Percentiles rank a stretch among this genome's conserved stretches.
Evolutionary conservation across 75 land plant species (phyloP).

Genomic region (Pinus albicaulis): DNA sequence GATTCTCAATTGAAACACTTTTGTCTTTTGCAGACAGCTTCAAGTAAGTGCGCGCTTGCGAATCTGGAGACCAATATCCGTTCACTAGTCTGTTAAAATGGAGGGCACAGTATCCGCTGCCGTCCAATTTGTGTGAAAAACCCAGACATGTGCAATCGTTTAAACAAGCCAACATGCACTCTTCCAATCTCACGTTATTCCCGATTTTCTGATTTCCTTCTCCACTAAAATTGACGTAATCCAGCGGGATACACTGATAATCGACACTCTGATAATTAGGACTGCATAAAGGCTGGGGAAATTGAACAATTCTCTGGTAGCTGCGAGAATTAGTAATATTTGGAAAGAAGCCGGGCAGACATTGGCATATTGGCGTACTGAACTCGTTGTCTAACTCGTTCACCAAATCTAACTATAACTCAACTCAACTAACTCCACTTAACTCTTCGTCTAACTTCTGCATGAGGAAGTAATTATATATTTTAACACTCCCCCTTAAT

Average conservation of each 20-base stretch:
- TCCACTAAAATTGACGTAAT: constrained; percentile 34
- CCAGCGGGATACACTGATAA: constrained; percentile 34
- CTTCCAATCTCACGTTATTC: neutral
- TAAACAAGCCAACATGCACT: constrained; percentile 23
- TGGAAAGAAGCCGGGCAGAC: constrained; percentile 30
- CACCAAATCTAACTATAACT: no score
- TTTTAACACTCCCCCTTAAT: no score
- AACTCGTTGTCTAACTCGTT: no score
- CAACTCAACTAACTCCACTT: no score
- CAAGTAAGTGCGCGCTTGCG: constrained; percentile 17
- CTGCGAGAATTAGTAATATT: no score
- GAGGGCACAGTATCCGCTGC: constrained; percentile 18
- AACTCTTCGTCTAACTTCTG: no score
- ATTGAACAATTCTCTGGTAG: neutral
- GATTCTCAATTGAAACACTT: neutral
- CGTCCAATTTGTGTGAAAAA: constrained; percentile 29
- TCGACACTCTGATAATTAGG: neutral
- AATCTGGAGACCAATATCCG: constrained; percentile 54
- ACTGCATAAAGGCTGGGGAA: neutral
- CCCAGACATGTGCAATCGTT: constrained; percentile 24
- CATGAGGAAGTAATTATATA: no score
- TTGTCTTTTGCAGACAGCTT: constrained; percentile 23
- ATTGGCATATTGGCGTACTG: constrained; percentile 10
- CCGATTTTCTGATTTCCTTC: neutral
- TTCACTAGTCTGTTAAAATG: constrained; percentile 8